Evolutionary conservation across 208 protist species (phyloP), one percentile per base, ranked within the genome.

Genomic region (Wallacemonas collosoma): DNA sequence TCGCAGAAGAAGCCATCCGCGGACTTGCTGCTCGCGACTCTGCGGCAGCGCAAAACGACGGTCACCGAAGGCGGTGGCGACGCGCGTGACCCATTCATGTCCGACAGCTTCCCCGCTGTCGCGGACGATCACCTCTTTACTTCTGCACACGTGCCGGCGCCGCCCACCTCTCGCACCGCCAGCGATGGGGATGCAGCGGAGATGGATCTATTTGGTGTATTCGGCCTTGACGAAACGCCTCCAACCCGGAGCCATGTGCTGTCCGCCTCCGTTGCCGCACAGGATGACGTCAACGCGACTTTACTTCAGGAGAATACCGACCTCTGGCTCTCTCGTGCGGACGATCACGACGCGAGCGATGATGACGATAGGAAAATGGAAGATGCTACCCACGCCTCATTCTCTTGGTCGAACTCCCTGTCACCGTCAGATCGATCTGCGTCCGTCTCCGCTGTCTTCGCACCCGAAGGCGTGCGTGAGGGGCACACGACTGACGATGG

Each of bases 231-330:
- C 14, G 48, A 53, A n/a, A 15, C 14, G 11, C 11, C 11, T 53
- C 0, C 26, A 26, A 26, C 26, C 26, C 26, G 26, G 0, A 26
- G 26, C 26, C 26, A 26, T 26, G 26, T 26, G 26, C 26, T 26
- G 26, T 26, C 26, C 26, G 26, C 26, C 26, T 26, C 26, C 45
- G 12, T 12, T 50, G 45, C 45, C 45, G 45, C 12, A 12, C 8
- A 50, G 6, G 45, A 50, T 50, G 51, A 62, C 43, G 56, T 62
- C 35, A 62, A 62, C 36, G 56, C 56, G 17, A 62, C 56, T 6
- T 40, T 62, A 6, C 26, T 62, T 3, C 6, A 15, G 8, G 56
- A 62, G 15, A 62, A 62, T 15, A 38, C 56, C 9, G 56, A 62
- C 6, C 56, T 62, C 36, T 62, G 9, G 56, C 17, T 40, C 6